Base-by-base conservation (phyloP, 1,284 basidiomycete genomes). In the Hemileccinum hortonii region DNA sequence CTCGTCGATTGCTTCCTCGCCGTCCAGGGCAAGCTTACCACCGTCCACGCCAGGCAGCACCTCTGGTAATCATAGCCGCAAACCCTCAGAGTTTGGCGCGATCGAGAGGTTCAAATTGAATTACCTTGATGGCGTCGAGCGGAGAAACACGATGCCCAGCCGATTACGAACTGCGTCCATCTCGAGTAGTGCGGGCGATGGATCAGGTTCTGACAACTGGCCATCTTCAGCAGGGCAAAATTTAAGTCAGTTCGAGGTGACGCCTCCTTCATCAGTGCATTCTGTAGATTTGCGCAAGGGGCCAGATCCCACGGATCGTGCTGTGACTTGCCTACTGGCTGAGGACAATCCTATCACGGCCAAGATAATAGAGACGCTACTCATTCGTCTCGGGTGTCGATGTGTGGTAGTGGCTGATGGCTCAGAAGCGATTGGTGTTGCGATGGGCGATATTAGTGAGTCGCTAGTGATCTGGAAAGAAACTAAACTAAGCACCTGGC, bases 341-440 rank as follows among this genome's bases (percentile, higher is more conserved):
- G 97, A 99, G 69, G 94, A 98, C 66, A 99, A 99, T 66, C 96
- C 96, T 1, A 97, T 95, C 62, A 94, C 92, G 0, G 92, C 90
- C 49, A 96, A 94, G 77, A 95, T 98, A 44, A 86, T 98, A 53
- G 95, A 98, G 73, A 97, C 92, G 0, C 73, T 98, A 44, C 80
- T 99, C 46, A 87, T 90, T 53, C 86, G 94, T 40, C 81, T 98
- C 58, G 96, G 96, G 1, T 98, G 94, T 71, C 86, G 94, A 18
- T 94, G 92, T 69, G 87, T 97, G 3, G 88, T 95, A 7, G 96
- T 98, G 19, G 84, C 92, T 47, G 94, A 99, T 72, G 97, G 96
- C 14, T 94, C 94, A 6, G 94, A 97, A 67, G 96, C 96, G 21
- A 89, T 98, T 59, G 94, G 94, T 59, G 88, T 96, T 53, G 95